These are phyloP conservation scores for Solanum aculeatissimum DNA, from an alignment of 305 asterid genomes.

Conservation along the genomic window DNA sequence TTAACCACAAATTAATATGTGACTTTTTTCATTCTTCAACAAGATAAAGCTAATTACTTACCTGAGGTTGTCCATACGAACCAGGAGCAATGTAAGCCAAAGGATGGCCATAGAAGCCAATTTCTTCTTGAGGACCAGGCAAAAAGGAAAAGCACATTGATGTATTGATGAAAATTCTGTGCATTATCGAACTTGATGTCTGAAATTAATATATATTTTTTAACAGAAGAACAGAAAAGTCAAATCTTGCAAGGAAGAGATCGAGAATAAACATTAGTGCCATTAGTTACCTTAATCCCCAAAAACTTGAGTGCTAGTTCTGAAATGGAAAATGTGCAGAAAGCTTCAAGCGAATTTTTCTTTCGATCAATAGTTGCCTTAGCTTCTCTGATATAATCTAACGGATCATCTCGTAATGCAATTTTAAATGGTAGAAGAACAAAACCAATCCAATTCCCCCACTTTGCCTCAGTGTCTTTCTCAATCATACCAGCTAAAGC, in stretches of 20 bases:
- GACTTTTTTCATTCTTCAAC: too few species aligned
- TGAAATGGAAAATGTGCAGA: conserved; percentile 9
- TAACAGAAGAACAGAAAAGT: neutral
- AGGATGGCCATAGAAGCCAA: conserved; percentile 18
- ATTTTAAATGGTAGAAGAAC: conserved; percentile 21
- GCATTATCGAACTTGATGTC: conserved; percentile 10
- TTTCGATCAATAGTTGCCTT: conserved; percentile 18
- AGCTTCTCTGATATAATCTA: conserved; percentile 21
- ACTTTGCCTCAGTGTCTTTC: neutral
- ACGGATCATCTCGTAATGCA: conserved; percentile 14
- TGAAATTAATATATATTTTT: neutral
- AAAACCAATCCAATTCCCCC: neutral
- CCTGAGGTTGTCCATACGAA: conserved; percentile 22
- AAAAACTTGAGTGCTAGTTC: conserved; percentile 11
- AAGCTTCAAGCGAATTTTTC: conserved; percentile 18
- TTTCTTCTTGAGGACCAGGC: conserved; percentile 25
- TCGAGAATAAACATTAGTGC: neutral
- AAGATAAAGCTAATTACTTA: neutral
- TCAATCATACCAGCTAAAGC: neutral
- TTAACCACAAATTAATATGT: too few species aligned
- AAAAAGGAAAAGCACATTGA: conserved; percentile 22
- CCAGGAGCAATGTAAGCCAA: conserved; percentile 15
- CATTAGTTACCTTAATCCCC: conserved; percentile 12
- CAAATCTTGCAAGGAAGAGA: neutral
- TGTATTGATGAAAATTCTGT: conserved; percentile 12